Conservation (phyloP, 2,329 filamentous ascomycete genomes). For the Fusarium neocosmosporiellum region DNA sequence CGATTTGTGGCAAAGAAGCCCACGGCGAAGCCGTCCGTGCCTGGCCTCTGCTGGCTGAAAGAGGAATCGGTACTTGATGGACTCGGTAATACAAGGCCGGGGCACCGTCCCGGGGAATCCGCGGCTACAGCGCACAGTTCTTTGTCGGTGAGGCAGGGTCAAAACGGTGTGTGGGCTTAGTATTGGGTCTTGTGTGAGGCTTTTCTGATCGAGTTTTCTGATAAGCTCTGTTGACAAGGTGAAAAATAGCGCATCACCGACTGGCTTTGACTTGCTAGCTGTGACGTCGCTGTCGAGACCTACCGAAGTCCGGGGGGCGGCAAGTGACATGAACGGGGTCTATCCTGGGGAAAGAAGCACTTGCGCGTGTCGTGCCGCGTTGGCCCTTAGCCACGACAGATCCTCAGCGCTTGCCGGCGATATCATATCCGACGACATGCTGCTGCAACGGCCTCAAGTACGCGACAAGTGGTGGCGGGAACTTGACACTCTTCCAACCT, state of each 20-base stretch:
- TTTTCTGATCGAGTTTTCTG: background rate
- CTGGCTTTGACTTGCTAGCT: background rate
- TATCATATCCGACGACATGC: background rate
- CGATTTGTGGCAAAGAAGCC: background rate
- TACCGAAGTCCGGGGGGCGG: background rate
- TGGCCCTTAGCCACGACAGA: background rate
- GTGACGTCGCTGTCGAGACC: background rate
- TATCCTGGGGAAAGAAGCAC: background rate
- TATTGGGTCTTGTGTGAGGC: background rate
- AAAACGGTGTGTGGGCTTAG: background rate
- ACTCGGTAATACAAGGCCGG: background rate
- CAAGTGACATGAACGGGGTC: background rate
- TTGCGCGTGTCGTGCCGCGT: background rate
- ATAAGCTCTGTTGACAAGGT: background rate
- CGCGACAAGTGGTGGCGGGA: background rate
- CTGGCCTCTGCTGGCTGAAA: background rate
- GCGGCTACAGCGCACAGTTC: background rate
- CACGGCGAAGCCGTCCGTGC: background rate
- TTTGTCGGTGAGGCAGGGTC: background rate
- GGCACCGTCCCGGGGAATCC: background rate
- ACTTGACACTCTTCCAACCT: background rate
- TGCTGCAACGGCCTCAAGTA: background rate
- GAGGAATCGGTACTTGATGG: background rate
- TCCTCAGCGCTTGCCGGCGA: background rate
- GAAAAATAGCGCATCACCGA: conserved; percentile 7